Conservation (phyloP, 805 yeast genomes). For the Barnettozyma populi region DNA sequence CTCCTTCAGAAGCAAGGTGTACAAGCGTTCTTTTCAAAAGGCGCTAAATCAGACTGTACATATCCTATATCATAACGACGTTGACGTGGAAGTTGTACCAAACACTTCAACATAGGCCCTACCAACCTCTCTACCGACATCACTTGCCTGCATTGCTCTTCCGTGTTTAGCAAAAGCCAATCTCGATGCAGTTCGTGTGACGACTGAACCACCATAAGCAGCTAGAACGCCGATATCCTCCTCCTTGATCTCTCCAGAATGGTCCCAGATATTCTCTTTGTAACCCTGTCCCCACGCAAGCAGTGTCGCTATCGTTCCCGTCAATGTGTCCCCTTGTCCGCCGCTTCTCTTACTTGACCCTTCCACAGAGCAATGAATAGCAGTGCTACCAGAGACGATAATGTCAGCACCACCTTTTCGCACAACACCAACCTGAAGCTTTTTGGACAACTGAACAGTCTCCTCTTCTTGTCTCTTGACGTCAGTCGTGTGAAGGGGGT, state of each 20-base stretch:
- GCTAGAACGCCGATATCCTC: constrained; percentile 42
- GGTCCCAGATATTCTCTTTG: constrained; percentile 53
- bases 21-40: not conserved
- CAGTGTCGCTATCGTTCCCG: constrained; percentile 81
- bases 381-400: constrained; percentile 46
- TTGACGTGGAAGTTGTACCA: not conserved
- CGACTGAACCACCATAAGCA: constrained; percentile 63
- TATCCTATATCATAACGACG: not conserved
- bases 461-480: constrained; percentile 7
- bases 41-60: not conserved
- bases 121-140: constrained; percentile 65
- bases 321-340: constrained; percentile 93
- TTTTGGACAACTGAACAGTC: constrained; percentile 39
- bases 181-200: constrained; percentile 60
- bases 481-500: constrained; percentile 2
- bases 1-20: not conserved
- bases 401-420: constrained; percentile 69
- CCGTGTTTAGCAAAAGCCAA: constrained; percentile 62
- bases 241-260: constrained; percentile 26
- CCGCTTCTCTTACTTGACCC: constrained; percentile 86
- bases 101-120: constrained; percentile 40
- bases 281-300: constrained; percentile 75
- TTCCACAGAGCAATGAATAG: constrained; percentile 37
- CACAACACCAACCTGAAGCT: constrained; percentile 54
- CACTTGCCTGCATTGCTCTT: constrained; percentile 81